Conservation (phyloP, 208 protist genomes). For the Crithidia brevicula region DNA sequence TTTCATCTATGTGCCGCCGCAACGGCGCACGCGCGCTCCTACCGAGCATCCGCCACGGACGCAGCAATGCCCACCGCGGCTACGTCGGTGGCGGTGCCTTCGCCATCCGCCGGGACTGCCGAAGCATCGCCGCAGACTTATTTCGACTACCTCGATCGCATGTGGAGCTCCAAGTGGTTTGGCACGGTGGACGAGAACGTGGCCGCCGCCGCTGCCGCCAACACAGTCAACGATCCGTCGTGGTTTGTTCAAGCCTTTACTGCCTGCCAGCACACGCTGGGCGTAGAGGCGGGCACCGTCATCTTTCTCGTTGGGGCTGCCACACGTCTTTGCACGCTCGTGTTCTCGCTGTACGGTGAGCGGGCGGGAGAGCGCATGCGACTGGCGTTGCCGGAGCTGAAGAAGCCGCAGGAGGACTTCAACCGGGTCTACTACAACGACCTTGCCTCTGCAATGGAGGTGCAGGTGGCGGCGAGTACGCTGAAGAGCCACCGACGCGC, state of each 20-base stretch:
- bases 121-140: constrained; percentile 37
- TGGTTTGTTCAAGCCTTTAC: constrained; percentile 57
- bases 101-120: neutral
- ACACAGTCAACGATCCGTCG: constrained; percentile 14
- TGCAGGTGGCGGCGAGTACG: constrained; percentile 74
- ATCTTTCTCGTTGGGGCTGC: constrained; percentile 60
- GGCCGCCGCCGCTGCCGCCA: constrained; percentile 5
- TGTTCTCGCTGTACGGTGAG: constrained; percentile 86
- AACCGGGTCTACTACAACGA: constrained; percentile 81
- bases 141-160: constrained; percentile 56
- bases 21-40: neutral
- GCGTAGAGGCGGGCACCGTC: constrained; percentile 56
- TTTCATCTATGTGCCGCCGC: neutral
- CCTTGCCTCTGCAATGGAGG: constrained; percentile 63
- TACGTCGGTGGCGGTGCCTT: neutral
- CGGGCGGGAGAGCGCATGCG: constrained; percentile 80
- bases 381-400: constrained; percentile 68
- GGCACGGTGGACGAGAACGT: constrained; percentile 52
- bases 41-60: neutral
- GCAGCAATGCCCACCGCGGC: neutral
- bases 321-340: constrained; percentile 67
- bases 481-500: constrained; percentile 80
- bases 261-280: constrained; percentile 40
- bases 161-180: constrained; percentile 80
- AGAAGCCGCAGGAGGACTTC: constrained; percentile 72